Evolutionary conservation across 2,329 filamentous ascomycete genomes (phyloP), one percentile per base, ranked within the genome.

Genomic region (Corynespora cassiicola): DNA sequence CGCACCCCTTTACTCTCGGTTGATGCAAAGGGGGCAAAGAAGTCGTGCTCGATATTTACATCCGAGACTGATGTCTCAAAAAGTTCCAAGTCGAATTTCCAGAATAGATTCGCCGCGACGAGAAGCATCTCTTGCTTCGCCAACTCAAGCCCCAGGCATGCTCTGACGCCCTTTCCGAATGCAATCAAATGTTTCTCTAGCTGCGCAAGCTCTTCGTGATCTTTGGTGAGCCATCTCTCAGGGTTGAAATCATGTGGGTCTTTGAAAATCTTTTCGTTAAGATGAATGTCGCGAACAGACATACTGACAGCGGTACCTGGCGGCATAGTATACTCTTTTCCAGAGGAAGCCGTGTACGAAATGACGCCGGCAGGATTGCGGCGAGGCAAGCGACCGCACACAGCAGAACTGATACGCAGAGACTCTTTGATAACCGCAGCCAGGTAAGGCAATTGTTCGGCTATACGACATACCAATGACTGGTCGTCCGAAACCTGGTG

Each of bases 361-460:
- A 51, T 39, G 2, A 46, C 17, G 10, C 16, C 36, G 3, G 14
- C 19, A 6, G 41, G 21, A 19, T 45, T 37, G 14, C 42, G 36
- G 25, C 51, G 45, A 6, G 48, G 42, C 7, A 52, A 25, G 9
- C 51, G 48, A 10, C 45, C 48, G 14, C 22, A 34, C 9, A 54
- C 49, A 3, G 37, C 22, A 7, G 36, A 34, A 5, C 21, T 30
- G 12, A 51, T 12, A 21, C 51, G 51, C 1, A 52, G 42, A 4
- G 36, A 19, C 26, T 56, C 53, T 23, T 52, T 47, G 23, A 56
- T 45, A 9, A 43, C 23, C 7, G 48, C 45, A 10, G 36, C 30
- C 3, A 56, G 41, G 34, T 52, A 56, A 3, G 46, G 48, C 3
- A 55, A 26, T 7, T 31, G 17, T 18, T 50, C 41, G 11, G 52